Conservation (phyloP, 345 rosid genomes). For the Heritiera fomes region DNA sequence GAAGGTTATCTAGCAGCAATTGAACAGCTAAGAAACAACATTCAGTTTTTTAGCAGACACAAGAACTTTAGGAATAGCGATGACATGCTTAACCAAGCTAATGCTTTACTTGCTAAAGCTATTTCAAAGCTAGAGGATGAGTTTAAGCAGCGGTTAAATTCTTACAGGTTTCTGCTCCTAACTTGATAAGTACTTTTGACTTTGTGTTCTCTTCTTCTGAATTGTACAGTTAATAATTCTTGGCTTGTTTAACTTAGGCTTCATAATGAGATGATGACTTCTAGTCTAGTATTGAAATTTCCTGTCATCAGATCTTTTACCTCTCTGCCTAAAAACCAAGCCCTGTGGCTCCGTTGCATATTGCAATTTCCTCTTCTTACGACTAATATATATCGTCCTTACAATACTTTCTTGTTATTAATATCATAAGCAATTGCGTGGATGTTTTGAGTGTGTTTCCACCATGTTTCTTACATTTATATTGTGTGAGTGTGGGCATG, state of each 20-base stretch:
- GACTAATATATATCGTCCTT: background rate
- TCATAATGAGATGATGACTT: conserved; percentile 1
- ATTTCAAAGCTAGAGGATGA: conserved; percentile 92
- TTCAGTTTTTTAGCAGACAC: conserved; percentile 64
- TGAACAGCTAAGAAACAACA: conserved; percentile 75
- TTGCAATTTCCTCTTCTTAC: background rate
- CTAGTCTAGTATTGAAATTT: background rate
- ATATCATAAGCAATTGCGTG: background rate
- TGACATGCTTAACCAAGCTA: conserved; percentile 66
- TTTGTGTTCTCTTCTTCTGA: background rate
- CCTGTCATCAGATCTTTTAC: background rate
- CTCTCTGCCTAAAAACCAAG: background rate
- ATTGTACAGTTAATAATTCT: background rate
- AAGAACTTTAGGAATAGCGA: conserved; percentile 76
- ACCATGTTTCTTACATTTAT: background rate
- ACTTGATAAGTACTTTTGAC: background rate
- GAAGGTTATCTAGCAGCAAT: conserved; percentile 90
- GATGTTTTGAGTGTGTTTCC: background rate
- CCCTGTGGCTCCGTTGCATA: background rate
- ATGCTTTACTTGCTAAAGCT: conserved; percentile 79
- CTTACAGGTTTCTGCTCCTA: conserved; percentile 65
- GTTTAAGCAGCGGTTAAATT: conserved; percentile 72
- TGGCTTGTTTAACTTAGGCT: background rate
- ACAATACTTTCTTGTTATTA: background rate
- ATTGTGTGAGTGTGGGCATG: background rate